Conservation (phyloP, 2,329 filamentous ascomycete species). For the Cladosporium sp. region DNA sequence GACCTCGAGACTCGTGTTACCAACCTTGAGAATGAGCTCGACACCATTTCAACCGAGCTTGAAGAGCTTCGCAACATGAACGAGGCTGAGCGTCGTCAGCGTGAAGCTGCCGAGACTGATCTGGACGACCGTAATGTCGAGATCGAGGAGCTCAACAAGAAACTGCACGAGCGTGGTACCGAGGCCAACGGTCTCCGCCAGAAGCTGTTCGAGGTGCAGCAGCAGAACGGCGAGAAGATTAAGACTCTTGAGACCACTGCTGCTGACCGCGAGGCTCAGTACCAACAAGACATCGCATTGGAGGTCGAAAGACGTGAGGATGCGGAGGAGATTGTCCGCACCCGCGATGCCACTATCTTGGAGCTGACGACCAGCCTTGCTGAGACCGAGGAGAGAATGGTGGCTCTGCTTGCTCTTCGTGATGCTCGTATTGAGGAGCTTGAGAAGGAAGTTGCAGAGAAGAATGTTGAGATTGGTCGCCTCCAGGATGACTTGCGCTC, state of each 20-base stretch:
- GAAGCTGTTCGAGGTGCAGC: conserved; percentile 44
- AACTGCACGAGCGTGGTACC: conserved; percentile 38
- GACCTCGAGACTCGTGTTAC: conserved; percentile 35
- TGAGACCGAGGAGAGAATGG: conserved; percentile 28
- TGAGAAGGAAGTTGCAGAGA: conserved; percentile 22
- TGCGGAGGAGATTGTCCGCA: conserved; percentile 33
- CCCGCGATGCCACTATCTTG: conserved; percentile 32
- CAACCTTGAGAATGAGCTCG: conserved; percentile 28
- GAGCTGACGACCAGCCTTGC: conserved; percentile 34
- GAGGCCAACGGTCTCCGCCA: conserved; percentile 46
- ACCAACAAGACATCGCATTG: conserved; percentile 33
- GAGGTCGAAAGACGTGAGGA: conserved; percentile 36
- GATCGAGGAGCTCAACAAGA: conserved; percentile 37
- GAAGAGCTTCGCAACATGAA: conserved; percentile 34
- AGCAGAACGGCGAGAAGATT: conserved; percentile 37
- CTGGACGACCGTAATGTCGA: conserved; percentile 39
- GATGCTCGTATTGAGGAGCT: conserved; percentile 28
- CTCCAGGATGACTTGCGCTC: conserved; percentile 23
- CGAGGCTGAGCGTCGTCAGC: conserved; percentile 39
- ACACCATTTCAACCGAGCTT: conserved; percentile 29
- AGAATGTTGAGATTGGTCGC: conserved; percentile 23
- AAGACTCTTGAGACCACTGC: conserved; percentile 34
- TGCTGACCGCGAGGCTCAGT: conserved; percentile 36
- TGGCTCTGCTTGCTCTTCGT: conserved; percentile 23
- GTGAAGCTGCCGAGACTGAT: conserved; percentile 39